Evolutionary conservation across 169 alveolate genomes (phyloP), one percentile per base, ranked within the genome.

Genomic region (Amoebophrya sp.): DNA sequence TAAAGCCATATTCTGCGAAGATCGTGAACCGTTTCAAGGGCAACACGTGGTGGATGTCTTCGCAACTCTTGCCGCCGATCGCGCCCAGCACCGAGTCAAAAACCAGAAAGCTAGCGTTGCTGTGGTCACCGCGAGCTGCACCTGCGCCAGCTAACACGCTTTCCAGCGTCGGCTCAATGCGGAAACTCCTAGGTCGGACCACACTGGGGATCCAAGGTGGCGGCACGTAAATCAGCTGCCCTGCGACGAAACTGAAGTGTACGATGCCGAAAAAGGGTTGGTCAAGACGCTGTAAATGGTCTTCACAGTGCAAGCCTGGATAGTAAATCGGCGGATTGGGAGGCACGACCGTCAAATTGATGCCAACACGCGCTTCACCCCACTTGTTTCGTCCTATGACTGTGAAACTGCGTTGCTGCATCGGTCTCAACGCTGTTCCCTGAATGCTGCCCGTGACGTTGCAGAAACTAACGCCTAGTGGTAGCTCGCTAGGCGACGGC

Each of bases 271-370:
- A 26, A 36, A 1, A 65, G 36, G 83, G 36, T 36, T 26, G 83
- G 12, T 65, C 83, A 29, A 0, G 2, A 1, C 33, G 33, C 83
- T 65, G 83, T 0, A 65, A 0, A 6, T 6, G 38, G 3, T 29
- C 39, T 1, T 65, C 83, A 36, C 12, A 26, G 83, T 65, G 83
- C 83, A 65, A 36, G 38, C 83, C 83, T 6, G 83, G 2, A 36
- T 65, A 65, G 83, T 65, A 65, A 36, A 65, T 18, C 33, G 83
- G 83, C 83, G 83, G 83, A 18, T 65, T 65, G 83, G 83, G 83
- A 10, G 2, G 2, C 3, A 65, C 18, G 12, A 65, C 83, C 39
- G 38, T 26, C 39, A 65, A 26, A 36, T 65, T 65, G 26, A 65
- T 65, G 83, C 2, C 12, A 10, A 65, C 83, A 26, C 83, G 12